Base-by-base conservation (phyloP, 768 basidiomycete genomes). In the Tulasnella sp. region DNA sequence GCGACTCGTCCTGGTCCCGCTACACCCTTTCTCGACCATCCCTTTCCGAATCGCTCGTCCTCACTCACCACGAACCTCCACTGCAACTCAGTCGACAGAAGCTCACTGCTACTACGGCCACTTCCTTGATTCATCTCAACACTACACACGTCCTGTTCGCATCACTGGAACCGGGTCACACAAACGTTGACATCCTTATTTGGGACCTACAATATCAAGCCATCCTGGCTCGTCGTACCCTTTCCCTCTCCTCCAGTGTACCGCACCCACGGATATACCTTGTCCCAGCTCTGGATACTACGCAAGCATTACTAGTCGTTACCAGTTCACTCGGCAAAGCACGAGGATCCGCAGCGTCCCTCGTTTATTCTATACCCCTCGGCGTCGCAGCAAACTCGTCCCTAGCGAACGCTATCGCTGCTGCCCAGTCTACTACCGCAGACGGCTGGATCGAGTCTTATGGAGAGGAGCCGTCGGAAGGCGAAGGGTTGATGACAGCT, bases 161-260 rank as follows among this genome's bases (percentile, higher is more conserved):
- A 29, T 42, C 40, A 8, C 34, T 58, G 25, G 77, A 76, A 34
- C 40, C 77, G 6, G 39, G 34, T 36, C 68, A 49, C 2, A 19
- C 29, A 8, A 70, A 77, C 39, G 52, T 75, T 9, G 34, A 58
- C 11, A 45, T 77, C 39, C 73, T 76, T 1, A 76, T 77, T 14
- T 77, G 77, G 74, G 77, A 77, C 40, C 45, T 77, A 19, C 45
- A 69, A 17, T 77, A 77, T 67, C 70, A 72, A 42, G 76, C 71
- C 14, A 3, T 76, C 22, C 69, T 76, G n/a, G 68, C 71, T 22
- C 52, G 37, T 15, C 54, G 45, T 25, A 58, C 71, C 14, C 19
- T 72, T n/a, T 36, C 37, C 22, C 39, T 76, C 7, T 71, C 76
- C 14, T 39, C 68, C 7, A 34, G 37, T 19, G 36, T 39, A 25